Conservation (phyloP, 75 land plant genomes). For the Picea sitchensis region DNA sequence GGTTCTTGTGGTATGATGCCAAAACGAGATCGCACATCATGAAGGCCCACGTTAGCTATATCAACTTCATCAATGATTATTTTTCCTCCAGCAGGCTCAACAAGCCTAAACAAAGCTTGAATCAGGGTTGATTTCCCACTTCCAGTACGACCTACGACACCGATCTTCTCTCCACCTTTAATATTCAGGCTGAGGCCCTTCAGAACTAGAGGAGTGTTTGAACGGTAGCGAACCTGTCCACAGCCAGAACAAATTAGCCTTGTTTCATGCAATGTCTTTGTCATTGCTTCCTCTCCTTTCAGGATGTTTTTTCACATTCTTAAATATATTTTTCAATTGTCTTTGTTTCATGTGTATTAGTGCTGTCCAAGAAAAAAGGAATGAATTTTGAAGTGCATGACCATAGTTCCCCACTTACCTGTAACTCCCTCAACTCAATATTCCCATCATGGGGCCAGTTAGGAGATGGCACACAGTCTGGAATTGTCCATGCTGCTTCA, state of each 20-base stretch:
- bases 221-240: constrained; percentile 68
- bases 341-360: neutral
- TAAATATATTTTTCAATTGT: neutral
- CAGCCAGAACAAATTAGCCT: neutral
- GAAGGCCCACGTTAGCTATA: constrained; percentile 69
- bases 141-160: constrained; percentile 97
- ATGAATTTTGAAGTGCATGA: neutral
- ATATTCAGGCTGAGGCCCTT: constrained; percentile 68
- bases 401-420: constrained; percentile 36
- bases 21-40: constrained; percentile 81
- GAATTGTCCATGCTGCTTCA: constrained; percentile 67
- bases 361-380: neutral
- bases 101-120: constrained; percentile 82
- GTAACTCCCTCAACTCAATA: constrained; percentile 55
- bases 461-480: constrained; percentile 56
- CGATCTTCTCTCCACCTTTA: constrained; percentile 77
- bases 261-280: neutral
- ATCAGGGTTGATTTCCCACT: constrained; percentile 93
- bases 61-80: constrained; percentile 80
- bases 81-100: constrained; percentile 75
- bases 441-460: constrained; percentile 82
- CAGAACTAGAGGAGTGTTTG: constrained; percentile 77
- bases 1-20: constrained; percentile 98
- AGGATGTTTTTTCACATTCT: neutral
- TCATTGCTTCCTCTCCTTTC: neutral